These are phyloP conservation scores for Fermentozyma sake DNA, from an alignment of 1,139 yeast species.

Conservation along the genomic window DNA sequence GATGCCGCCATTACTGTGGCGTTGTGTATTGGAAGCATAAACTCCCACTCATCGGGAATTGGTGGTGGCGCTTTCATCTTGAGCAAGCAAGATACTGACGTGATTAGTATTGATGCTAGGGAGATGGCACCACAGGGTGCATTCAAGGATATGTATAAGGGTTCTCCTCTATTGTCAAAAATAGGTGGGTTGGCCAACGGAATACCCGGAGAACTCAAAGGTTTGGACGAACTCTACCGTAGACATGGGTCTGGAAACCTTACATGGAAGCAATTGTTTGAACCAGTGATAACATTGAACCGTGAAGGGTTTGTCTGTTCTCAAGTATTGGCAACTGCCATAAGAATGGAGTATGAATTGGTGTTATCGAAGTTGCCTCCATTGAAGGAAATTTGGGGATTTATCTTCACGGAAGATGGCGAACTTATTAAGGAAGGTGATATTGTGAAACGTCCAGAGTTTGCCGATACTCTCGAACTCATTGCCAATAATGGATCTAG, in stretches of 20 bases:
- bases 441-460: constrained; percentile 48
- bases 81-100: constrained; percentile 43
- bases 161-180: constrained; percentile 42
- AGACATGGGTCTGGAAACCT: constrained; percentile 68
- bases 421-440: constrained; percentile 52
- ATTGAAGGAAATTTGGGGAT: constrained; percentile 48
- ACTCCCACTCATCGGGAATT: constrained; percentile 81
- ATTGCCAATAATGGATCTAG: constrained; percentile 74
- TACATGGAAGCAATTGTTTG: constrained; percentile 67
- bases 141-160: constrained; percentile 60
- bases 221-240: constrained; percentile 57
- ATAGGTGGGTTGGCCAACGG: constrained; percentile 84
- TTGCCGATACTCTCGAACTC: constrained; percentile 62
- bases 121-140: constrained; percentile 78
- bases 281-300: constrained; percentile 71
- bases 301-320: constrained; percentile 62
- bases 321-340: constrained; percentile 38
- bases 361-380: constrained; percentile 26
- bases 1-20: constrained; percentile 92
- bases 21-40: constrained; percentile 79
- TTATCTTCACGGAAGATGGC: constrained; percentile 36
- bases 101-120: constrained; percentile 75
- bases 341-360: constrained; percentile 18
- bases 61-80: constrained; percentile 90
- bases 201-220: constrained; percentile 87